Conservation (phyloP, 1,284 basidiomycete genomes). For the Fomes fomentarius region DNA sequence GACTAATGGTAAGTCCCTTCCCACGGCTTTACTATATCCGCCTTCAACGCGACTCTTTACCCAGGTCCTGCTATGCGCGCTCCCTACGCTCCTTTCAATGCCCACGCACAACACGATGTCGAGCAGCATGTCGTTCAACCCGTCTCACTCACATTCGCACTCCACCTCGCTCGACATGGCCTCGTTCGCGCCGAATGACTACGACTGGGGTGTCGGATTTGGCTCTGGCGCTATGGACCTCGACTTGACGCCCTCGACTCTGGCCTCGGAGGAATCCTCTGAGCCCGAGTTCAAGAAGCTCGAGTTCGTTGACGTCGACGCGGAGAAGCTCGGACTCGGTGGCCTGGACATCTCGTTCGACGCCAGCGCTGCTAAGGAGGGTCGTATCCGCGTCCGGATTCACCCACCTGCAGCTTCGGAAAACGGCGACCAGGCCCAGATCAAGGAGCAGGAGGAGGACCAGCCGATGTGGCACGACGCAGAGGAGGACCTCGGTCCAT, state of each 20-base stretch:
- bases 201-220: conserved; percentile 55
- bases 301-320: conserved; percentile 55
- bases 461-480: conserved; percentile 34
- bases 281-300: conserved; percentile 43
- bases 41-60: not conserved
- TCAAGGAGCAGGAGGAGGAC: conserved; percentile 35
- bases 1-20: conserved; percentile 62
- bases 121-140: conserved; percentile 57
- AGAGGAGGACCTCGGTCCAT: conserved; percentile 48
- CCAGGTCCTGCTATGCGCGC: conserved; percentile 41
- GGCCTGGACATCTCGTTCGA: conserved; percentile 76
- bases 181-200: conserved; percentile 43
- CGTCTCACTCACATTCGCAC: conserved; percentile 43
- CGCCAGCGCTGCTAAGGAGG: conserved; percentile 59
- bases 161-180: conserved; percentile 54
- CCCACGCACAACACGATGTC: conserved; percentile 55
- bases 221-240: conserved; percentile 53
- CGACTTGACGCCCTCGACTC: conserved; percentile 38
- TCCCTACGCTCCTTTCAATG: conserved; percentile 74
- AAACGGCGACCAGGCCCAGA: conserved; percentile 34
- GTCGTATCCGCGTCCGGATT: conserved; percentile 74
- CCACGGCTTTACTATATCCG: not conserved
- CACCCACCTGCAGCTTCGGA: conserved; percentile 43
- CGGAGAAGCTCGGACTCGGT: conserved; percentile 53
- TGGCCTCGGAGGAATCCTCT: conserved; percentile 28